phyloP scores from a whole-genome alignment of 2,329 filamentous ascomycete genomes.

The Epichloe sp. region DNA sequence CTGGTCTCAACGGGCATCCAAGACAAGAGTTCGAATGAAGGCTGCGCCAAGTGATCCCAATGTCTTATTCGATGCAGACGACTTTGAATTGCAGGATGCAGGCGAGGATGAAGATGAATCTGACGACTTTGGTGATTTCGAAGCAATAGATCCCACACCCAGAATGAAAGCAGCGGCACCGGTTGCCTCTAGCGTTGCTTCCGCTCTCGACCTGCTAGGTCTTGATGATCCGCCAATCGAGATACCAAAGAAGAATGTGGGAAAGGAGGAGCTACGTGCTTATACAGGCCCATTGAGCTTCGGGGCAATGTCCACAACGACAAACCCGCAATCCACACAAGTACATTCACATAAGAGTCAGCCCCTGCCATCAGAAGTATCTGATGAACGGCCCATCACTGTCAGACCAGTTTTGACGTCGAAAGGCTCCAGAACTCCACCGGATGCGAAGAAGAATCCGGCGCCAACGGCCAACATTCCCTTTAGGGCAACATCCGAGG shows the following conservation, averaged over 20 bases:
- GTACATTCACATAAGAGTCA: constrained; percentile 40
- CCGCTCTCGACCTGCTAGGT: constrained; percentile 27
- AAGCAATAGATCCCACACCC: constrained; percentile 25
- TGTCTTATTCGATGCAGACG: constrained; percentile 54
- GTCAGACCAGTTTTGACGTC: not conserved
- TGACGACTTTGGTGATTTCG: constrained; percentile 47
- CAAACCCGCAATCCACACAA: constrained; percentile 34
- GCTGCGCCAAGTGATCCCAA: constrained; percentile 28
- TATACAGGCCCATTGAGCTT: constrained; percentile 14
- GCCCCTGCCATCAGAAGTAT: constrained; percentile 38
- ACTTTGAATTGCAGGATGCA: constrained; percentile 30
- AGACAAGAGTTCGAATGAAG: constrained; percentile 13
- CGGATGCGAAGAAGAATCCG: constrained; percentile 1
- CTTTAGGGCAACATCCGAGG: constrained; percentile 14
- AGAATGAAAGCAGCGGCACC: not conserved
- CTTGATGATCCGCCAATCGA: constrained; percentile 19
- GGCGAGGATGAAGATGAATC: constrained; percentile 34
- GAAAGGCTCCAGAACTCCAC: not conserved
- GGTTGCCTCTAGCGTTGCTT: not conserved
- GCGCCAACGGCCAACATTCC: constrained; percentile 2
- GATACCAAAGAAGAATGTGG: not conserved
- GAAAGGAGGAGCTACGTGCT: not conserved
- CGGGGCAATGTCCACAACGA: constrained; percentile 16
- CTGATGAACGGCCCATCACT: constrained; percentile 28
- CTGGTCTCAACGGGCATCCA: constrained; percentile 6